A percentile compares a stretch with the other conserved stretches of the same genome.
Evolutionary conservation across 2,329 filamentous ascomycete genomes (phyloP).

Genomic region (Colletotrichum gigasporum): DNA sequence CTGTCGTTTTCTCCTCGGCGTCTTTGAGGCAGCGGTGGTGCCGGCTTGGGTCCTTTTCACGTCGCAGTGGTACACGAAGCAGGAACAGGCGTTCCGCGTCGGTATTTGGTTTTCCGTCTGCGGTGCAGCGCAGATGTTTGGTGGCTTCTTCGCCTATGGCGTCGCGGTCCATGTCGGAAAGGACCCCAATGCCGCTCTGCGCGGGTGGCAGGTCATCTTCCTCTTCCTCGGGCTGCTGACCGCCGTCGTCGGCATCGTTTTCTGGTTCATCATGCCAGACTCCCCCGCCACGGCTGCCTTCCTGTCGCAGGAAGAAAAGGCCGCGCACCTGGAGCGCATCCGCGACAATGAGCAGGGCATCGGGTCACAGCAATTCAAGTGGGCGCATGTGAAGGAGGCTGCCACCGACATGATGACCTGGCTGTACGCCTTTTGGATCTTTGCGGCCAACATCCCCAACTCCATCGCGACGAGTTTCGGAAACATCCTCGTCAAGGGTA

Average conservation of each 20-base stretch:
- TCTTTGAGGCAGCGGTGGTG: slow-evolving; percentile 75
- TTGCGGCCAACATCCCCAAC: slow-evolving; percentile 41
- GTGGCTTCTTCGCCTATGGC: slow-evolving; percentile 51
- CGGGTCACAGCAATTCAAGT: slow-evolving; percentile 74
- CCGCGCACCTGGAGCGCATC: slow-evolving; percentile 57
- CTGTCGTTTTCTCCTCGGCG: slow-evolving; percentile 73
- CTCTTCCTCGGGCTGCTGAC: slow-evolving; percentile 63
- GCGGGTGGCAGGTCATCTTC: slow-evolving; percentile 73
- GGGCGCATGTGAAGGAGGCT: slow-evolving; percentile 62
- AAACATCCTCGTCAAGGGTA: slow-evolving; percentile 56
- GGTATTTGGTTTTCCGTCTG: slow-evolving; percentile 75
- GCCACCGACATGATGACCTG: slow-evolving; percentile 38
- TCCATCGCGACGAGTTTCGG: slow-evolving; percentile 48
- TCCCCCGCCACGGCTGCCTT: slow-evolving; percentile 50
- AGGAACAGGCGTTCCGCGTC: slow-evolving; percentile 70
- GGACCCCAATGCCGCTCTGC: slow-evolving; percentile 52
- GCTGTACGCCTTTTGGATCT: slow-evolving; percentile 37
- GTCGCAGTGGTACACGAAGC: slow-evolving; percentile 77
- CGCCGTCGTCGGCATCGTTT: slow-evolving; percentile 54
- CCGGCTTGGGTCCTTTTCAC: slow-evolving; percentile 76
- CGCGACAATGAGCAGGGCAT: slow-evolving; percentile 73
- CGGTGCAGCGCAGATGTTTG: slow-evolving; percentile 49
- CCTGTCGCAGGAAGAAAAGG: slow-evolving; percentile 64
- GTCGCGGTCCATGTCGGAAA: slow-evolving; percentile 58
- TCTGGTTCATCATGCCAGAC: slow-evolving; percentile 58